These are phyloP conservation scores for Ottelia alismoides DNA, from an alignment of 106 monocot genomes.

Conservation along the genomic window DNA sequence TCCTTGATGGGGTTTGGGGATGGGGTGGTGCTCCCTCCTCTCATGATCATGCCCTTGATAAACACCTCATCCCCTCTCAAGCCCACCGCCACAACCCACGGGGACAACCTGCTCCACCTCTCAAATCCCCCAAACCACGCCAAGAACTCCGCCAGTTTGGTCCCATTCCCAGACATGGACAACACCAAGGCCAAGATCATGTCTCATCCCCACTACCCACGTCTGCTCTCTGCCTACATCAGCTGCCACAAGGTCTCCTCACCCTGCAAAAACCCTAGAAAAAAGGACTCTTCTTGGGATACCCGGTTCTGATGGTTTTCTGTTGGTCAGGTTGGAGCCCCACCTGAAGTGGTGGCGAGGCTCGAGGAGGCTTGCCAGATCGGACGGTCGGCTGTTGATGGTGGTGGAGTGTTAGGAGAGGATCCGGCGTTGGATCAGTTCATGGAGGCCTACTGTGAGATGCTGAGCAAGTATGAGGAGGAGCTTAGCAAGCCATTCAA, in stretches of 20 bases:
- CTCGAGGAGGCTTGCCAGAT: slow-evolving; percentile 46
- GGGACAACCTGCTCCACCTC: too few relatives aligned
- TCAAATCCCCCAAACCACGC: not conserved
- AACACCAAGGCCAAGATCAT: slow-evolving; percentile 65
- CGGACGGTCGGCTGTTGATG: not conserved
- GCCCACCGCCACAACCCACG: too few relatives aligned
- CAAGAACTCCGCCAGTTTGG: not conserved
- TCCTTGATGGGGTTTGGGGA: slow-evolving; percentile 22
- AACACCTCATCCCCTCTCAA: slow-evolving; percentile 5
- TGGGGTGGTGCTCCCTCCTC: slow-evolving; percentile 17
- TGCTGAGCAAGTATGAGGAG: slow-evolving; percentile 67
- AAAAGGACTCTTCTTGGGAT: too few relatives aligned
- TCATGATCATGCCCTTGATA: slow-evolving; percentile 54
- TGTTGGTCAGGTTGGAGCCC: slow-evolving; percentile 40
- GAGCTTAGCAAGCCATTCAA: slow-evolving; percentile 70
- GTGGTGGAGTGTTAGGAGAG: slow-evolving; percentile 15
- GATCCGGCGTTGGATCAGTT: slow-evolving; percentile 71
- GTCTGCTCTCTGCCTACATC: slow-evolving; percentile 57
- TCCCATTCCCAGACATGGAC: not conserved
- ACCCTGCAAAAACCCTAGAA: slow-evolving; percentile 2
- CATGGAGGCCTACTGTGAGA: slow-evolving; percentile 84
- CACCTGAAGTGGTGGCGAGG: slow-evolving; percentile 57
- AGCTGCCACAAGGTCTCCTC: slow-evolving; percentile 51
- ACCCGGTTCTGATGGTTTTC: too few relatives aligned
- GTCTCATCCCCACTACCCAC: slow-evolving; percentile 59